These are phyloP conservation scores for Bipolaris zeicola DNA, from an alignment of 2,329 filamentous ascomycete species.

Conservation along the genomic window DNA sequence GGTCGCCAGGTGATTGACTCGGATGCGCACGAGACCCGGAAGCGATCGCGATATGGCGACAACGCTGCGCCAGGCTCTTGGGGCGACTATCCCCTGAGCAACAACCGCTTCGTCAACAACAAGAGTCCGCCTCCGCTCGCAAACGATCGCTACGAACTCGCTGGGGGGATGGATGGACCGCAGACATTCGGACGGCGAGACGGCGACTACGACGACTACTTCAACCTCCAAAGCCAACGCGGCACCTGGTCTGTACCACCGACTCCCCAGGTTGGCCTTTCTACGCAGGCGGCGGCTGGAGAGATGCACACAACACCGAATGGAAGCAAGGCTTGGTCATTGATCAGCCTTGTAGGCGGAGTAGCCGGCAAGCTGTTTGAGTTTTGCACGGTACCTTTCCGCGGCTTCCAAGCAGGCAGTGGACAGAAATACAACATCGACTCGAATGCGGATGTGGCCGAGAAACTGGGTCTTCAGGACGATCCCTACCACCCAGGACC, in stretches of 20 bases:
- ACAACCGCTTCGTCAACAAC: constrained; percentile 31
- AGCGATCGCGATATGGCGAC: constrained; percentile 33
- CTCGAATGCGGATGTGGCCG: constrained; percentile 33
- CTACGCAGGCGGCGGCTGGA: constrained; percentile 17
- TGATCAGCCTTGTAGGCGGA: constrained; percentile 67
- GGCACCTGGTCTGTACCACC: constrained; percentile 44
- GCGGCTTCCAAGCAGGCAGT: constrained; percentile 85
- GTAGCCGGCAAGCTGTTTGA: constrained; percentile 81
- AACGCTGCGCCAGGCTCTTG: constrained; percentile 24
- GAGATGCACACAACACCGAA: constrained; percentile 26
- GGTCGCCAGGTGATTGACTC: constrained; percentile 37
- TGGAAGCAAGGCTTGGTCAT: constrained; percentile 36
- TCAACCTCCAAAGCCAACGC: constrained; percentile 44
- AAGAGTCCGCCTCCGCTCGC: constrained; percentile 54
- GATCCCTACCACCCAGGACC: constrained; percentile 25
- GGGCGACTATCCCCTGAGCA: constrained; percentile 23
- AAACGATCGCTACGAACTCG: constrained; percentile 58
- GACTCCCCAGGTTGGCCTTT: constrained; percentile 27
- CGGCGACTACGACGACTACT: constrained; percentile 53
- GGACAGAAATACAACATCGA: constrained; percentile 71
- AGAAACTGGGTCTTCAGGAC: constrained; percentile 32
- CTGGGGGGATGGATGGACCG: constrained; percentile 56
- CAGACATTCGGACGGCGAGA: constrained; percentile 45
- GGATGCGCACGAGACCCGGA: constrained; percentile 40
- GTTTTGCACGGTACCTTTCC: constrained; percentile 77